Evolutionary conservation across 257 asterid species (phyloP), one percentile per base, ranked within the genome.

Genomic region (Solanum neorickii): DNA sequence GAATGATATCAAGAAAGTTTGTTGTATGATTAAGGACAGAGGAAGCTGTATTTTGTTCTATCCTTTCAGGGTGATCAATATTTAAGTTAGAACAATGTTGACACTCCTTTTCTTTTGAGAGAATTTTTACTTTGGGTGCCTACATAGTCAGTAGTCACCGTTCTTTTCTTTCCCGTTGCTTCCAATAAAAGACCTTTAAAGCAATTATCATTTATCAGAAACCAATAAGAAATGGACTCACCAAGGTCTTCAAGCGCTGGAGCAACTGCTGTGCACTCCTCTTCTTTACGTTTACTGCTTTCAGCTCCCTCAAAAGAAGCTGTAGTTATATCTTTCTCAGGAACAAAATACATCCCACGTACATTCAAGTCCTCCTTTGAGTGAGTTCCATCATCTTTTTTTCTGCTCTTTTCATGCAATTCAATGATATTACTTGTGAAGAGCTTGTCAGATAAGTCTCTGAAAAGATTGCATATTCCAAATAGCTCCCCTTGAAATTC

Each of bases 401-500:
- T 87, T 77, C 85, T 92, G 87, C 91, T 92, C 83, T 91, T 89
- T 84, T 90, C 98, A 66, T 90, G 95, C 86, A 87, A 70, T 88
- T 93, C 96, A 35, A 97, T 93, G 25, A 97, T 95, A 89, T 94
- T 97, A 75, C 98, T 95, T 18, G 99, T 95, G 94, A 97, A 97
- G 87, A 93, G 97, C 94, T 94, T 93, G 88, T 94, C 89, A 37
- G 99, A 95, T 73, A 97, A 95, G 91, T 97, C 98, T 18, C 93
- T 94, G 90, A 97, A 97, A 91, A 97, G 92, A 93, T 97, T 95
- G 93, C 92, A 91, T 90, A 97, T 93, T 62, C 99, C 99, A 83
- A 97, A 97, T 52, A 97, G 96, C 90, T 97, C 99, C 13, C 98
- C 99, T 91, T 92, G 94, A 87, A 94, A 95, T 89, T 93, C 93